Evolutionary conservation across 495 filamentous ascomycete species (phyloP).

Genomic region (Penicillium canescens): DNA sequence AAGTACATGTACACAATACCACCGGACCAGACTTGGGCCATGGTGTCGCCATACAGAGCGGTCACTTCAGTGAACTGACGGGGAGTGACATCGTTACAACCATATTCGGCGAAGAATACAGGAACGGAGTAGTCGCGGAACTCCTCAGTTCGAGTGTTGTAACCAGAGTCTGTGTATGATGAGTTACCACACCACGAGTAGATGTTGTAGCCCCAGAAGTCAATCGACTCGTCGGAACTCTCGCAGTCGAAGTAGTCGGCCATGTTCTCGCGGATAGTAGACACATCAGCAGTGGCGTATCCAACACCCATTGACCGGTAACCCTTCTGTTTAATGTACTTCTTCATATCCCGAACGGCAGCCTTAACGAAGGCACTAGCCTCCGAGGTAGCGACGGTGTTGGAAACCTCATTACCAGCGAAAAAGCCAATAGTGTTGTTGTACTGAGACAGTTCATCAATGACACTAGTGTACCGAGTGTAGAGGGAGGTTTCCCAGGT

Average conservation of each 20-base stretch:
- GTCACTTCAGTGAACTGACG: constrained; percentile 85
- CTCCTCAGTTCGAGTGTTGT: constrained; percentile 74
- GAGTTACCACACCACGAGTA: constrained; percentile 96
- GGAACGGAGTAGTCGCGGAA: constrained; percentile 87
- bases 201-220: constrained; percentile 99
- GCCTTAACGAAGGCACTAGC: constrained; percentile 95
- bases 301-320: constrained; percentile 84
- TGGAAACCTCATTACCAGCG: constrained; percentile 94
- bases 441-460: constrained; percentile 78
- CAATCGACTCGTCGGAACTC: constrained; percentile 61
- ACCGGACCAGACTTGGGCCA: constrained; percentile 85
- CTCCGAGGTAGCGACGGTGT: constrained; percentile 75
- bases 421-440: constrained; percentile 94
- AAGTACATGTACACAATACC: constrained; percentile 99
- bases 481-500: constrained; percentile 75
- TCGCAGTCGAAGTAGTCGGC: constrained; percentile 94
- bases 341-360: constrained; percentile 91
- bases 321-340: constrained; percentile 77
- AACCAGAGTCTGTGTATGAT: constrained; percentile 70
- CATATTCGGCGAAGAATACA: constrained; percentile 97
- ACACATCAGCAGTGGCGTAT: constrained; percentile 92
- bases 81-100: constrained; percentile 78
- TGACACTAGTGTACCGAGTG: constrained; percentile 75
- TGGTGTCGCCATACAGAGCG: constrained; percentile 75
- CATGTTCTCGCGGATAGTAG: constrained; percentile 72